phyloP scores from a whole-genome alignment of 768 basidiomycete genomes.

The Leccinum arenicola region DNA sequence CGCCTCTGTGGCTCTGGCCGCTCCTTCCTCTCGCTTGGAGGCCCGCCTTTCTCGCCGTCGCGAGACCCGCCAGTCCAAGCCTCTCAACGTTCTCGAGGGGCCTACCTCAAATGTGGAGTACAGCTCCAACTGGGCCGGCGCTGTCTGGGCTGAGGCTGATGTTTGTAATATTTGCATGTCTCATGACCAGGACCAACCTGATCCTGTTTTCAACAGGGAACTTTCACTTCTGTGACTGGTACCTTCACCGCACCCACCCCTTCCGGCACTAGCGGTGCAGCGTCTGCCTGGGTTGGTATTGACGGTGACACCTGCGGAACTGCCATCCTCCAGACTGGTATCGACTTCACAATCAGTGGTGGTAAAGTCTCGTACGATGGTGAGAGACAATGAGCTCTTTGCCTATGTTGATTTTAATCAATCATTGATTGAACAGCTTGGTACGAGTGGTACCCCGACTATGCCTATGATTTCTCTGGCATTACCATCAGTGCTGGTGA shows the following conservation, averaged over 20 bases:
- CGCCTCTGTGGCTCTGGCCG: slow-evolving; percentile 15
- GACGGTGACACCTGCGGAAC: slow-evolving; percentile 9
- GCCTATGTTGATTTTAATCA: not conserved
- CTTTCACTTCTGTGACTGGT: slow-evolving; percentile 12
- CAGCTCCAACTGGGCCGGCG: slow-evolving; percentile 23
- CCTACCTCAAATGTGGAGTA: slow-evolving; percentile 6
- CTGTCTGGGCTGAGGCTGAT: slow-evolving; percentile 4
- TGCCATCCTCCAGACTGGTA: slow-evolving; percentile 16
- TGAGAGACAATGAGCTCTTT: not conserved
- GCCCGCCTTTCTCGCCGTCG: slow-evolving; percentile 17
- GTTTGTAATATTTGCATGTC: slow-evolving; percentile 8
- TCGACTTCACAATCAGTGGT: slow-evolving; percentile 3
- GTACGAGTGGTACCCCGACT: slow-evolving; percentile 24
- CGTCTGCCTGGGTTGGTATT: slow-evolving; percentile 19
- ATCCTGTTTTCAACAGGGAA: slow-evolving; percentile 5
- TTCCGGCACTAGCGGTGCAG: not conserved
- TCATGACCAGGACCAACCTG: not conserved
- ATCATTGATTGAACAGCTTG: slow-evolving; percentile 13
- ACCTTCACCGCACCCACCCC: slow-evolving; percentile 10
- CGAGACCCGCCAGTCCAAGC: slow-evolving; percentile 13
- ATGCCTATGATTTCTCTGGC: slow-evolving; percentile 7
- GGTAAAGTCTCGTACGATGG: slow-evolving; percentile 6
- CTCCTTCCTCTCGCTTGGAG: slow-evolving; percentile 15
- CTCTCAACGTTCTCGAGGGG: slow-evolving; percentile 1
- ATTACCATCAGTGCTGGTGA: slow-evolving; percentile 18